Evolutionary conservation across 2,329 filamentous ascomycete genomes (phyloP), one percentile per base, ranked within the genome.

Genomic region (Paracamarosporium sp.): DNA sequence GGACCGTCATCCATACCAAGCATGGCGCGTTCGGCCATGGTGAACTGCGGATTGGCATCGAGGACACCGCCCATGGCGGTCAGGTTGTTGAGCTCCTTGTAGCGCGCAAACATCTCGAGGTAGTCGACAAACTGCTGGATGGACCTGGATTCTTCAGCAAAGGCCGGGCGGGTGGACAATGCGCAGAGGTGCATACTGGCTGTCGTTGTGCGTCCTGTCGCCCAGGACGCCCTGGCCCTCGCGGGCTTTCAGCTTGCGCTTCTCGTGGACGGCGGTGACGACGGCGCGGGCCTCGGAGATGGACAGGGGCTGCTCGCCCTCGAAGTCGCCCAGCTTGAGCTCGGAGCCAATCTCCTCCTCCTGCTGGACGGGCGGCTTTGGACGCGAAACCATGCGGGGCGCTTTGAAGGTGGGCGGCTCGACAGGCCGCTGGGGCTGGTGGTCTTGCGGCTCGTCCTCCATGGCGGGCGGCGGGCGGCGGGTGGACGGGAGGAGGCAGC

Each of bases 41-140:
- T 91, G 67, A 99, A 82, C 74, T 92, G 88, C 63, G 88, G 87
- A 73, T 92, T 90, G 57, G 89, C 86, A 65, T 90, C 90, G 62
- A 97, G 85, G 68, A 97, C 82, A 58, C 92, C 88, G 79, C 96
- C 93, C 30, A 98, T 92, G n/a, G 92, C 91, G 80, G 97, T 91
- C 72, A 97, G 91, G 66, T 95, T 95, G 77, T 96, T 92, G 76
- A 94, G 93, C 70, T 93, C 89, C 81, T 97, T 96, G 85, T 98
- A 98, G 33, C 95, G 91, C 17, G 93, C 90, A 79, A 99, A 99
- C 62, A 93, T 88, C 70, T 97, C 93, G 53, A 98, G 87, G 79
- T 99, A 98, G 73, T 93, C 92, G 64, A 93, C 85, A 25, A 94
- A 97, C 77, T 96, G 93, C 62, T 87, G 88, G 55, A 97, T 85